Evolutionary conservation across 2,329 filamentous ascomycete species (phyloP).

Genomic region (Zopfia rhizophila): DNA sequence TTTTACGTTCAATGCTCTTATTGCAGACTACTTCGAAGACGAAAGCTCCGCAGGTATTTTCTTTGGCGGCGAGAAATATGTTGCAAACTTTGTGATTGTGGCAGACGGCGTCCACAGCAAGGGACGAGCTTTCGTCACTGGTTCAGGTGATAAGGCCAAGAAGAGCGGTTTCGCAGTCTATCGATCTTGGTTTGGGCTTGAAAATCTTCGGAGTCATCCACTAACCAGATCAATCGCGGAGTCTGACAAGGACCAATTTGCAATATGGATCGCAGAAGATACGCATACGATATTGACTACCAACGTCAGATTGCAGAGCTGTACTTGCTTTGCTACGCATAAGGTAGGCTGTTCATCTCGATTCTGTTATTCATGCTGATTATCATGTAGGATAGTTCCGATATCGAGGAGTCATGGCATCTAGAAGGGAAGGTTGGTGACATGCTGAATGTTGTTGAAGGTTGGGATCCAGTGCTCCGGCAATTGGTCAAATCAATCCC

Average conservation of each 20-base stretch:
- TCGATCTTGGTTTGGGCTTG: constrained; percentile 60
- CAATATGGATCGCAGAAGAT: constrained; percentile 13
- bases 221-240: constrained; percentile 11
- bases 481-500: constrained; percentile 10
- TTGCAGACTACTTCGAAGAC: constrained; percentile 13
- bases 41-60: constrained; percentile 31
- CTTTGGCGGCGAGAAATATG: constrained; percentile 48
- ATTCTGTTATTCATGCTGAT: constrained; percentile 71
- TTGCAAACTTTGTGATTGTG: constrained; percentile 36
- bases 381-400: constrained; percentile 69
- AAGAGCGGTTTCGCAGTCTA: constrained; percentile 72
- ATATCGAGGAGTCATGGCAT: constrained; percentile 64
- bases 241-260: constrained; percentile 16
- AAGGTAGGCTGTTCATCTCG: constrained; percentile 35
- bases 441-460: constrained; percentile 65
- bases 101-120: constrained; percentile 57
- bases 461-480: constrained; percentile 68
- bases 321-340: constrained; percentile 21
- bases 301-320: constrained; percentile 22
- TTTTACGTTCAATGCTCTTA: constrained; percentile 4
- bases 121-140: constrained; percentile 21
- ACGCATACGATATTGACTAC: constrained; percentile 20
- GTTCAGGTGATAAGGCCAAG: constrained; percentile 49
- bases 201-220: constrained; percentile 53
- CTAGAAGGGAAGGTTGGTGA: constrained; percentile 65